phyloP scores from a whole-genome alignment of 2,329 filamentous ascomycete genomes.

The Clarireedia hainanense region DNA sequence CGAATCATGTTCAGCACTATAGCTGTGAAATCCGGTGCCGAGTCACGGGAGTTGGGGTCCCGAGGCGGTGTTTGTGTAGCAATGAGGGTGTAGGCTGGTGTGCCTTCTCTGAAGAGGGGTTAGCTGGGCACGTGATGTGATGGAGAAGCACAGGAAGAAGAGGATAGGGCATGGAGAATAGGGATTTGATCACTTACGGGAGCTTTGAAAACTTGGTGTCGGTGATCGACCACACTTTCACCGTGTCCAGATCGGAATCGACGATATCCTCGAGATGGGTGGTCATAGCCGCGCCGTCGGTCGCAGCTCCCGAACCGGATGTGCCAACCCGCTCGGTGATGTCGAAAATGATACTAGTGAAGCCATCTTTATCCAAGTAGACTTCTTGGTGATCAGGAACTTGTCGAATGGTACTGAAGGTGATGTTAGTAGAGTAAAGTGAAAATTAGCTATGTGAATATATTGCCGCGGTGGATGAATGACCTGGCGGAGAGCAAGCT shows the following conservation, averaged over 20 bases:
- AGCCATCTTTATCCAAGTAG: slow-evolving; percentile 75
- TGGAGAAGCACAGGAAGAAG: neutral
- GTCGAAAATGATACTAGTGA: slow-evolving; percentile 83
- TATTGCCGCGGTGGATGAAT: too few relatives aligned
- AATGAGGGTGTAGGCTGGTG: slow-evolving; percentile 61
- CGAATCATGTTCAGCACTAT: slow-evolving; percentile 72
- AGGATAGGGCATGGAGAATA: neutral
- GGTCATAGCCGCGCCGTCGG: slow-evolving; percentile 62
- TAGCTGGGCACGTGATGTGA: slow-evolving; percentile 10
- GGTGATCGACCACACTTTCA: slow-evolving; percentile 60
- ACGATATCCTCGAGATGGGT: slow-evolving; percentile 64
- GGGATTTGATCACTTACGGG: slow-evolving; percentile 17
- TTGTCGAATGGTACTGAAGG: slow-evolving; percentile 59
- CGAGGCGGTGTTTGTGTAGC: slow-evolving; percentile 50
- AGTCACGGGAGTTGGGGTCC: slow-evolving; percentile 27
- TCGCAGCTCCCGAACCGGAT: slow-evolving; percentile 45
- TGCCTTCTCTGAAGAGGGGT: slow-evolving; percentile 34
- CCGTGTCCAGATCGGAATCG: slow-evolving; percentile 52
- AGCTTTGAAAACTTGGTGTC: slow-evolving; percentile 51
- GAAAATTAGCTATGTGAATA: too few relatives aligned
- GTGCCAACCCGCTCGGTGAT: slow-evolving; percentile 72
- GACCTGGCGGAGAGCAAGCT: too few relatives aligned
- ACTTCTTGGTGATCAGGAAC: slow-evolving; percentile 88
- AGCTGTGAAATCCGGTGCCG: slow-evolving; percentile 51
- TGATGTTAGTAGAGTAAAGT: slow-evolving; percentile 12